Evolutionary conservation across 768 basidiomycete genomes (phyloP).

Genomic region (Mycena metata): DNA sequence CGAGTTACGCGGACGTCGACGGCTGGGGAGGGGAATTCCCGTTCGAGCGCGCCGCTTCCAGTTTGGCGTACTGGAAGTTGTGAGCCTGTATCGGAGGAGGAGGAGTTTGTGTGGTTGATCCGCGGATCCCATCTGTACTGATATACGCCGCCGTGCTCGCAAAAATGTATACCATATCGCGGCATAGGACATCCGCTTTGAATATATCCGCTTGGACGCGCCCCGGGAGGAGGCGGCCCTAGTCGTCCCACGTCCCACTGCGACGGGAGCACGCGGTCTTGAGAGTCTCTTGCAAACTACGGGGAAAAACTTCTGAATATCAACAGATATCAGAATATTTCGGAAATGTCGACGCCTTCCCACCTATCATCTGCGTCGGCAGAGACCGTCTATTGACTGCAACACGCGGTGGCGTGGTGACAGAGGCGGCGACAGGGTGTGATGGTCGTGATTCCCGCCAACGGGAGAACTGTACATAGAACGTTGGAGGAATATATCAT

Average conservation of each 20-base stretch:
- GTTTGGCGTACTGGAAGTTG: conserved; percentile 34
- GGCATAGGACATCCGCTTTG: conserved; percentile 1
- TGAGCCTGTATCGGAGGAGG: not conserved
- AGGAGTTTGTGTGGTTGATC: conserved; percentile 4
- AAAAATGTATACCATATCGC: conserved; percentile 20
- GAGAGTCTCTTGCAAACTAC: not conserved
- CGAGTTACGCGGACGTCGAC: conserved; percentile 20
- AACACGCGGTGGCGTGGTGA: conserved; percentile 19
- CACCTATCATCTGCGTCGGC: not conserved
- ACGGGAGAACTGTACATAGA: not conserved
- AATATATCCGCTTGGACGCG: not conserved
- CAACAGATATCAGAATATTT: conserved; percentile 12
- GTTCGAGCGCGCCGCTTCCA: conserved; percentile 34
- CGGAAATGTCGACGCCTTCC: not conserved
- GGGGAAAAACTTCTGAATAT: not conserved
- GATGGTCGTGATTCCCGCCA: conserved; percentile 1
- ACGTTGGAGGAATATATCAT: not conserved
- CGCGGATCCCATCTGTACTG: conserved; percentile 14
- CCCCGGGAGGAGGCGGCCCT: not conserved
- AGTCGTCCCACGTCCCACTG: no score
- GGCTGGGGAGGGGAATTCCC: conserved; percentile 30
- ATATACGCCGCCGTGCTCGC: conserved; percentile 8
- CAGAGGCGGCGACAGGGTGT: not conserved
- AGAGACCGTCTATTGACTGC: not conserved
- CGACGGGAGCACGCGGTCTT: no score